These are phyloP conservation scores for Hymenoscyphus scutula DNA, from an alignment of 2,329 filamentous ascomycete genomes.

Conservation along the genomic window DNA sequence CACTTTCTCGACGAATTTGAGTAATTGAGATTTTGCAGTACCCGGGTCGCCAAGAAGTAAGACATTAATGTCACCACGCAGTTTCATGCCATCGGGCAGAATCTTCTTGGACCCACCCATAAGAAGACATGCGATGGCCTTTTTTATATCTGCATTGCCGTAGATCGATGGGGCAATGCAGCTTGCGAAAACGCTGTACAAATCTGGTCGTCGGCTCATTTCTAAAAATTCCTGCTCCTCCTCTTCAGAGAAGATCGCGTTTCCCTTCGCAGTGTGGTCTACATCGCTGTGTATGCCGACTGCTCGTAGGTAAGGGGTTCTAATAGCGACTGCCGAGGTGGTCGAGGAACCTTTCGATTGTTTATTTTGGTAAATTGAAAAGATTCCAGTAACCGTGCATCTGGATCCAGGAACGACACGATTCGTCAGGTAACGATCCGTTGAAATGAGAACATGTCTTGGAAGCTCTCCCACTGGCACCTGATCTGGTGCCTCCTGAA, in stretches of 20 bases:
- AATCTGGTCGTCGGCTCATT: conserved; percentile 82
- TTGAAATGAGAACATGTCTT: conserved; percentile 89
- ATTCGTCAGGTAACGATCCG: conserved; percentile 95
- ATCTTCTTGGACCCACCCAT: conserved; percentile 98
- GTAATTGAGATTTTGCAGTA: conserved; percentile 93
- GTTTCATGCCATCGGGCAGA: conserved; percentile 92
- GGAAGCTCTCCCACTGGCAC: conserved; percentile 96
- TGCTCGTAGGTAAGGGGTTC: conserved; percentile 90
- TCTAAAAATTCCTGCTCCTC: conserved; percentile 96
- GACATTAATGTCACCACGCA: conserved; percentile 97
- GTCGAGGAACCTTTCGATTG: conserved; percentile 72
- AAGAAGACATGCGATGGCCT: conserved; percentile 89
- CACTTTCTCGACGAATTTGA: conserved; percentile 97
- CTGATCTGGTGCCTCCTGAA: conserved; percentile 96
- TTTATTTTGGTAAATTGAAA: conserved; percentile 96
- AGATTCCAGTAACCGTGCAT: conserved; percentile 94
- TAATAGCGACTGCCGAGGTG: conserved; percentile 84
- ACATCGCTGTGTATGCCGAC: conserved; percentile 90
- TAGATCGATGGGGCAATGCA: conserved; percentile 98
- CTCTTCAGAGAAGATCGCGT: conserved; percentile 82
- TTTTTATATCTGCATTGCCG: conserved; percentile 94
- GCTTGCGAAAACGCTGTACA: conserved; percentile 86
- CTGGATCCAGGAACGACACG: conserved; percentile 91
- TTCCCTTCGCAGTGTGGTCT: conserved; percentile 84
- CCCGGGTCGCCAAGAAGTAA: conserved; percentile 94